Evolutionary conservation across 2,329 filamentous ascomycete species (phyloP).

Genomic region (Lecanicillium sp.): DNA sequence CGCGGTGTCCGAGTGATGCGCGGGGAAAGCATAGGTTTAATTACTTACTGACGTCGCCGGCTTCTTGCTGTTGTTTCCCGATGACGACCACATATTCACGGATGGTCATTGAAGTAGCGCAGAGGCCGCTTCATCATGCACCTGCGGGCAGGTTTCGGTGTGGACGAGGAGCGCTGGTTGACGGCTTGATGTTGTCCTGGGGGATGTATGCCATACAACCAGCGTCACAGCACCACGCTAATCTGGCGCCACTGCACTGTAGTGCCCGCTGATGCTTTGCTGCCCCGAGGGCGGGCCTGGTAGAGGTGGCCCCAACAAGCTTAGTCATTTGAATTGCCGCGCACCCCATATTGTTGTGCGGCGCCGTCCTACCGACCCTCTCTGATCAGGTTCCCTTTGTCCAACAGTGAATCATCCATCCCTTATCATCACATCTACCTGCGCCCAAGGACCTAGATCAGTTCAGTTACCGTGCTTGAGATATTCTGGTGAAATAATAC

Average conservation of each 20-base stretch:
- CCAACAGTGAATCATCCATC: too few species aligned
- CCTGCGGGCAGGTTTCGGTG: conserved; percentile 1
- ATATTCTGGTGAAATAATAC: neutral
- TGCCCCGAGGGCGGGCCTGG: too few species aligned
- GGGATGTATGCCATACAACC: neutral
- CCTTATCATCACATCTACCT: too few species aligned
- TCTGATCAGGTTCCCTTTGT: too few species aligned
- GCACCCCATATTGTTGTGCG: too few species aligned
- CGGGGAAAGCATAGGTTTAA: conserved; percentile 8
- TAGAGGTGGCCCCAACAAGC: neutral
- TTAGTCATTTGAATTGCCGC: conserved; percentile 3
- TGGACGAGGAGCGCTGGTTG: conserved; percentile 4
- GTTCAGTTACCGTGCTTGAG: too few species aligned
- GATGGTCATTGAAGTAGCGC: conserved; percentile 16
- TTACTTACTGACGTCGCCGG: conserved; percentile 58
- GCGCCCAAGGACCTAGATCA: too few species aligned
- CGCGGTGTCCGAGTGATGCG: conserved; percentile 9
- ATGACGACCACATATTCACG: conserved; percentile 55
- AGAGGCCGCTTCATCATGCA: conserved; percentile 22
- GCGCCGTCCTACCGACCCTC: too few species aligned
- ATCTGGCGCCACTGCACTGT: neutral
- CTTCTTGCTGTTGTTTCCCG: conserved; percentile 61
- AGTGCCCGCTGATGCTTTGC: neutral
- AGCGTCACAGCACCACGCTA: conserved; percentile 6
- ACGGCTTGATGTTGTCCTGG: conserved; percentile 7